phyloP scores from a whole-genome alignment of 345 rosid genomes.

The Eucalyptus sp. region DNA sequence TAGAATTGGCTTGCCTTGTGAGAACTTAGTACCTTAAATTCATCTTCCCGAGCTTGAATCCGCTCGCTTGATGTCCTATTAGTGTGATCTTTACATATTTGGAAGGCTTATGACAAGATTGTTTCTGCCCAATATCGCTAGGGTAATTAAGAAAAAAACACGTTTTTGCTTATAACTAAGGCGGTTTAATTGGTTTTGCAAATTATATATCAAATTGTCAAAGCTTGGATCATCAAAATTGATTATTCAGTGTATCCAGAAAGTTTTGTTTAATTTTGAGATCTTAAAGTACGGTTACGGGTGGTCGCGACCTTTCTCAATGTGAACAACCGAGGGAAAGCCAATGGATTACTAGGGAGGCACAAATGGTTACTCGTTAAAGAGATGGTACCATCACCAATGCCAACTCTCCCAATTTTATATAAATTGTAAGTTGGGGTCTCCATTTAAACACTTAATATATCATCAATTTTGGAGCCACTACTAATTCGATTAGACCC shows the following conservation, averaged over 20 bases:
- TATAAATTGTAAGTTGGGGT: too few relatives aligned
- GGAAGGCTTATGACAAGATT: neutral
- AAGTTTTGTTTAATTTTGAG: neutral
- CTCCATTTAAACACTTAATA: neutral
- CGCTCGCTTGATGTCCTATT: neutral
- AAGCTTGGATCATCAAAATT: neutral
- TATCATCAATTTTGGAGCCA: neutral
- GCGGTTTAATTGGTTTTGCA: neutral
- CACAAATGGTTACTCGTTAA: neutral
- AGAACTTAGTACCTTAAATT: neutral
- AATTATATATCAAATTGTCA: neutral
- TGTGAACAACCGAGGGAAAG: neutral
- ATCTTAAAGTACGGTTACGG: neutral
- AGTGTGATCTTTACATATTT: neutral
- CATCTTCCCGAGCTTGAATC: neutral
- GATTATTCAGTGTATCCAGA: neutral
- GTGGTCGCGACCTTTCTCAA: neutral
- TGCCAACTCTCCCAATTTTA: too few relatives aligned
- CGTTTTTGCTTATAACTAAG: neutral
- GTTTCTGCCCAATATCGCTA: neutral
- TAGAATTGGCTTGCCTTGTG: neutral
- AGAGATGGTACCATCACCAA: too few relatives aligned
- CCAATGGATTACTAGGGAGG: neutral
- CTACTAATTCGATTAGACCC: neutral
- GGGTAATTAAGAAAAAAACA: too few relatives aligned